Conservation (phyloP, 1,284 basidiomycete species). For the Cystobasidium pallidum region DNA sequence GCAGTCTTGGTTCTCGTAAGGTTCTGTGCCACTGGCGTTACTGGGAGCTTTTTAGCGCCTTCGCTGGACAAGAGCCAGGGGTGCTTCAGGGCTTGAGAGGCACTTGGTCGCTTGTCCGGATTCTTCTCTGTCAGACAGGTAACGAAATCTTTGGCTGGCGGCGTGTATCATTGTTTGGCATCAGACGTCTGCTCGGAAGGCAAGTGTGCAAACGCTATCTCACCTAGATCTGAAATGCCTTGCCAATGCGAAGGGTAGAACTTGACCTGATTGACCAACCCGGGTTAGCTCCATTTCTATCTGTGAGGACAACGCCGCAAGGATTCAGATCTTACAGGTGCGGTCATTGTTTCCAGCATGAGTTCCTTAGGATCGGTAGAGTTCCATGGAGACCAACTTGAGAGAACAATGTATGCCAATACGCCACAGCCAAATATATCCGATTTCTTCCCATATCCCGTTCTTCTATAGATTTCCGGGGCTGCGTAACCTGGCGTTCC, state of each 20-base stretch:
- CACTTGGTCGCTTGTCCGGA: slow-evolving; percentile 47
- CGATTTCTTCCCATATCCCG: slow-evolving; percentile 38
- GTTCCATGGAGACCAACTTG: slow-evolving; percentile 43
- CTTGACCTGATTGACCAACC: slow-evolving; percentile 2
- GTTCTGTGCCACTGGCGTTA: slow-evolving; percentile 22
- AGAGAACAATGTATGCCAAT: slow-evolving; percentile 33
- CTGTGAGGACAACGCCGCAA: background rate
- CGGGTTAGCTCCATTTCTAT: slow-evolving; percentile 23
- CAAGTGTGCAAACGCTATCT: background rate
- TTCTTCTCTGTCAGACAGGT: slow-evolving; percentile 45
- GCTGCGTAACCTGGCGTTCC: slow-evolving; percentile 51
- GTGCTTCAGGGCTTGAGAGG: slow-evolving; percentile 48
- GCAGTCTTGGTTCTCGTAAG: slow-evolving; percentile 32
- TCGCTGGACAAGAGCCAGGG: slow-evolving; percentile 41
- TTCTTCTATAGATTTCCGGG: slow-evolving; percentile 48
- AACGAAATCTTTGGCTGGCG: slow-evolving; percentile 51
- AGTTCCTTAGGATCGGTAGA: slow-evolving; percentile 42
- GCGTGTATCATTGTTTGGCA: background rate
- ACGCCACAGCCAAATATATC: slow-evolving; percentile 43
- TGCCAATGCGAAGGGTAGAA: slow-evolving; percentile 52
- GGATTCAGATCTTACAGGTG: slow-evolving; percentile 14
- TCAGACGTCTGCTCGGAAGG: too few species aligned
- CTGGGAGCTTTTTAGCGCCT: slow-evolving; percentile 1
- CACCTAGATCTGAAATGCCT: slow-evolving; percentile 47
- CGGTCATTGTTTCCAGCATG: slow-evolving; percentile 43